Conservation (phyloP, 1,284 basidiomycete genomes). For the Ceratorhiza oryzae-sativae region DNA sequence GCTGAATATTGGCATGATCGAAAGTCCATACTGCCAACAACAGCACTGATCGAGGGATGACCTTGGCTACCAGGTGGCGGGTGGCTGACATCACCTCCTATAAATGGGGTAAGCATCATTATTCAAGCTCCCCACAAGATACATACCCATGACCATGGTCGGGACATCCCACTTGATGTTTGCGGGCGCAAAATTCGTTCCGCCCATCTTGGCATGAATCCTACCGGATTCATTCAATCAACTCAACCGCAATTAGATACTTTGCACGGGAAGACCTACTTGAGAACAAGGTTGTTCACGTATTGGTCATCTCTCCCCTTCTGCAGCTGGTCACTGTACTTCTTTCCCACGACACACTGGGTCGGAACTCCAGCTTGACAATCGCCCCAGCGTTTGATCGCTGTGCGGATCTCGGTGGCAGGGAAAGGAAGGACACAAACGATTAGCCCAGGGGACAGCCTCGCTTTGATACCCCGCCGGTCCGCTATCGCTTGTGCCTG, state of each 20-base stretch:
- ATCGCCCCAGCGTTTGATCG: slow-evolving; percentile 67
- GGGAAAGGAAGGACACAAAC: slow-evolving; percentile 34
- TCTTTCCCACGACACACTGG: slow-evolving; percentile 60
- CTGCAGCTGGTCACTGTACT: slow-evolving; percentile 12
- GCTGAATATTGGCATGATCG: slow-evolving; percentile 59
- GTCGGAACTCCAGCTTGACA: slow-evolving; percentile 73
- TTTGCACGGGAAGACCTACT: no score
- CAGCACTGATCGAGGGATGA: slow-evolving; percentile 75
- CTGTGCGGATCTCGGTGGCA: slow-evolving; percentile 19
- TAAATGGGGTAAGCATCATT: not conserved
- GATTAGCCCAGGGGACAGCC: not conserved
- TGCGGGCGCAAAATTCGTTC: slow-evolving; percentile 35
- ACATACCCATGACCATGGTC: slow-evolving; percentile 38
- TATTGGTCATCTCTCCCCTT: slow-evolving; percentile 61
- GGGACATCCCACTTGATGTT: slow-evolving; percentile 15
- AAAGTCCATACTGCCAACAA: slow-evolving; percentile 75
- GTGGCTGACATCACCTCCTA: slow-evolving; percentile 40
- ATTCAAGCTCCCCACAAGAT: not conserved
- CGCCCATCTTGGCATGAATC: slow-evolving; percentile 37
- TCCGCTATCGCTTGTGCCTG: not conserved
- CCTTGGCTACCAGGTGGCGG: slow-evolving; percentile 62
- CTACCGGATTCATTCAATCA: not conserved
- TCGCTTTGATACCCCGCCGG: not conserved
- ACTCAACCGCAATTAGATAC: not conserved
- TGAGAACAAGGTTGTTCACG: slow-evolving; percentile 76